Evolutionary conservation across 805 yeast genomes (phyloP).

Genomic region (Hyphopichia homilentoma): DNA sequence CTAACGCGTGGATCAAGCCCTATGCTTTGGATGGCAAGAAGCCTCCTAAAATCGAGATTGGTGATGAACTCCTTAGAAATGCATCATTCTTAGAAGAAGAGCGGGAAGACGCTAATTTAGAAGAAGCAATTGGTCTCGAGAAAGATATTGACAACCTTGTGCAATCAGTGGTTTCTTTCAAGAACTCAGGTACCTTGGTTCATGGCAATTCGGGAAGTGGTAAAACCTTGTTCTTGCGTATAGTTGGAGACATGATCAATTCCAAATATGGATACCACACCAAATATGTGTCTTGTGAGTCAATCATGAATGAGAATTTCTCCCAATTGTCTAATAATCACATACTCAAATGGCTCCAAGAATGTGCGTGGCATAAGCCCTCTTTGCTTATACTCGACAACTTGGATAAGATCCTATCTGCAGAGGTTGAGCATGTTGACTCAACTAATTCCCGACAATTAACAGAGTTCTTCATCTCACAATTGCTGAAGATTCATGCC

Average conservation of each 20-base stretch:
- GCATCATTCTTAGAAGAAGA: constrained; percentile 33
- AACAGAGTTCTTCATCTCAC: constrained; percentile 52
- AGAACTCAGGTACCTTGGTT: constrained; percentile 54
- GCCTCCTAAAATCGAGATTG: constrained; percentile 43
- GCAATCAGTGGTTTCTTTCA: constrained; percentile 37
- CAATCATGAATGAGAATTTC: constrained; percentile 52
- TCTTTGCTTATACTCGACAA: constrained; percentile 74
- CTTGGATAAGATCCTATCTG: constrained; percentile 66
- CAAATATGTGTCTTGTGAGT: constrained; percentile 50
- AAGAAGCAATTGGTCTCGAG: constrained; percentile 56
- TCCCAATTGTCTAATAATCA: constrained; percentile 42
- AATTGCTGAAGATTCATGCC: constrained; percentile 40
- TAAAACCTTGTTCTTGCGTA: constrained; percentile 54
- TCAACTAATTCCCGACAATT: constrained; percentile 60
- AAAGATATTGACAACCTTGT: constrained; percentile 34
- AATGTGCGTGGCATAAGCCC: constrained; percentile 75
- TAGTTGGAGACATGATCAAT: constrained; percentile 35
- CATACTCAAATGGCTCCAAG: constrained; percentile 42
- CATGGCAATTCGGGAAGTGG: constrained; percentile 84
- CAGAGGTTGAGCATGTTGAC: constrained; percentile 59
- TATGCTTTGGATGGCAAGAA: constrained; percentile 22
- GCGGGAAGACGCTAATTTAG: constrained; percentile 3
- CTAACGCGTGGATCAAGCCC: constrained; percentile 40
- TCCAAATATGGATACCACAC: constrained; percentile 41
- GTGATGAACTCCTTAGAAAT: constrained; percentile 44